Evolutionary conservation across 2,329 filamentous ascomycete genomes (phyloP).

Genomic region (Trichophyton verrucosum): DNA sequence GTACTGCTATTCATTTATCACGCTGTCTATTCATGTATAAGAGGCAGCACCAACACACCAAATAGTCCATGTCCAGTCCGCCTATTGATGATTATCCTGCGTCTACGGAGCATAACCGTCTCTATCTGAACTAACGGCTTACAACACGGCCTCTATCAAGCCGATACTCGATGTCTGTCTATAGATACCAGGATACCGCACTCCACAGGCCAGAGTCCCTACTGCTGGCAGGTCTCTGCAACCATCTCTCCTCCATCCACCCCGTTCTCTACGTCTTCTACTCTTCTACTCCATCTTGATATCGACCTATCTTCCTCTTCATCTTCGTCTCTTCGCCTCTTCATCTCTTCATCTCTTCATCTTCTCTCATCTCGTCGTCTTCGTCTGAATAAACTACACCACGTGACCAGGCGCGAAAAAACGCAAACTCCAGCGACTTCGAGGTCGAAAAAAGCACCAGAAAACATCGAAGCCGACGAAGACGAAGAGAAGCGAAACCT

Average conservation of each 20-base stretch:
- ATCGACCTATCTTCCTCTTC: not conserved
- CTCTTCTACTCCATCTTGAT: not conserved
- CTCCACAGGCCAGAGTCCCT: too few species aligned
- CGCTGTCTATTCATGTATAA: too few species aligned
- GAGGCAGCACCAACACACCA: too few species aligned
- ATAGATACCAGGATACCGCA: too few species aligned
- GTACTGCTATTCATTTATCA: too few species aligned
- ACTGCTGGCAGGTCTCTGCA: too few species aligned
- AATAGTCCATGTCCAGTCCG: too few species aligned
- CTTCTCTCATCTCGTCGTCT: not conserved
- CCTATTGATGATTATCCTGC: too few species aligned
- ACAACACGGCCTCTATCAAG: too few species aligned
- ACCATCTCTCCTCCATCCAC: not conserved
- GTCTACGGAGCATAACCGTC: too few species aligned
- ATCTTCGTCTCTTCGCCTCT: not conserved
- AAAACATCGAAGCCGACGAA: not conserved
- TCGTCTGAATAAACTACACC: not conserved
- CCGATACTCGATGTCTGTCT: too few species aligned
- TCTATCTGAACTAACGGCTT: too few species aligned
- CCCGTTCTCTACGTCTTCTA: not conserved
- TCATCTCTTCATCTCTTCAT: not conserved
- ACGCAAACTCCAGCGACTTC: not conserved
- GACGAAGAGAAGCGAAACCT: not conserved
- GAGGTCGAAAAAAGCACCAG: not conserved
- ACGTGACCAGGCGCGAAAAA: not conserved